phyloP scores from a whole-genome alignment of 2,329 filamentous ascomycete genomes.

The Huntiella abstrusa region DNA sequence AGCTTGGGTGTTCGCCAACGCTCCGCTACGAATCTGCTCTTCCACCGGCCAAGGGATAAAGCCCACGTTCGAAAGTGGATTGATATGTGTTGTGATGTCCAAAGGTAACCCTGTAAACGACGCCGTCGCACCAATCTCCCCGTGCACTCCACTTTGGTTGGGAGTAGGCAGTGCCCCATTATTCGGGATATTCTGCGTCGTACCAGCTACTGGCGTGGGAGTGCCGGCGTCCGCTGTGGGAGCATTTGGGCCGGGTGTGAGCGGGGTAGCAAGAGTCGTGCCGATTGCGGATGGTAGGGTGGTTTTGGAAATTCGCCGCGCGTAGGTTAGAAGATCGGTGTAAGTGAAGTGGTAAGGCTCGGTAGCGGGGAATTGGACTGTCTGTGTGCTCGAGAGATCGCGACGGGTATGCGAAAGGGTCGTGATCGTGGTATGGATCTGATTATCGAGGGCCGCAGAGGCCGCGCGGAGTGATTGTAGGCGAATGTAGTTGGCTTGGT shows the following conservation, averaged over 20 bases:
- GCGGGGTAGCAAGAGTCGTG: conserved; percentile 17
- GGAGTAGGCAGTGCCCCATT: conserved; percentile 10
- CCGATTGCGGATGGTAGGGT: conserved; percentile 44
- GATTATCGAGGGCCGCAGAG: conserved; percentile 45
- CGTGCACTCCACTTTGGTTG: conserved; percentile 14
- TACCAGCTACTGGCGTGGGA: conserved; percentile 13
- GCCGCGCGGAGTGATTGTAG: conserved; percentile 50
- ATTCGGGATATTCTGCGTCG: background rate
- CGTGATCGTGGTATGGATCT: conserved; percentile 52
- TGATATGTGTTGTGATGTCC: conserved; percentile 29
- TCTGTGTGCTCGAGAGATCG: conserved; percentile 47
- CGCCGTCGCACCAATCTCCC: conserved; percentile 11
- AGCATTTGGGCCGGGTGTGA: conserved; percentile 14
- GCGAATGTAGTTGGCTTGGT: conserved; percentile 55
- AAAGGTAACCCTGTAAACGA: conserved; percentile 28
- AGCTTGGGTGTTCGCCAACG: conserved; percentile 43
- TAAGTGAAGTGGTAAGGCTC: conserved; percentile 43
- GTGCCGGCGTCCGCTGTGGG: conserved; percentile 17
- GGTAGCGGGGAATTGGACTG: conserved; percentile 33
- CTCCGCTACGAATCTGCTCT: conserved; percentile 48
- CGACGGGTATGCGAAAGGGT: conserved; percentile 54
- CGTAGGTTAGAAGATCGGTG: conserved; percentile 57
- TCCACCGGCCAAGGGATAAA: conserved; percentile 66
- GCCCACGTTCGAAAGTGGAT: conserved; percentile 34
- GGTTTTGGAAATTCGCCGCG: conserved; percentile 60